Base-by-base conservation (phyloP, 2,329 filamentous ascomycete genomes). In the Bertia moriformis region DNA sequence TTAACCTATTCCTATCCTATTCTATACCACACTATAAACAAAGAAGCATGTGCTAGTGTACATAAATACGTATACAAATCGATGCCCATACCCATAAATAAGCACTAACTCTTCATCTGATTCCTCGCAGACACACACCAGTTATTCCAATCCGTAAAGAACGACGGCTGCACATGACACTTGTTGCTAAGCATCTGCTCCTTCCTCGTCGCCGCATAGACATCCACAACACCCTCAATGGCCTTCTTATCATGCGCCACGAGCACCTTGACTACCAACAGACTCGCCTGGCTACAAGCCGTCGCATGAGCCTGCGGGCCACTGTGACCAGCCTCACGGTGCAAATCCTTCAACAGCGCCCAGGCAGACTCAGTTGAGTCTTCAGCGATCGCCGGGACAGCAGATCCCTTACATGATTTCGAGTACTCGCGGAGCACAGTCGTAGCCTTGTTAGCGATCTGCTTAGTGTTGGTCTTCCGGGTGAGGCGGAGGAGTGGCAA, bases 381-480 rank as follows among this genome's bases (percentile, higher is more conserved):
- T 3, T 62, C 54, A n/a, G n/a, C n/a, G 2, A 67, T 55, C 38
- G 55, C 51, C 1, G 69, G 63, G 7, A 67, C 50, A n/a, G 59
- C 59, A 48, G 67, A 58, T 46, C 65, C 66, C 61, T 71, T 73
- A 49, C 70, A 72, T 1, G 66, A 54, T 41, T 69, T 67, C 38
- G 69, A 69, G 49, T 71, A 74, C 36, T 66, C 60, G 45, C 70
- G 67, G 18, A 80, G 55, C 12, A 78, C 59, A 15, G 59, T 61
- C 38, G 60, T 61, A 3, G 70, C 69, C 47, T 72, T 76, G 38
- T 68, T 64, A 3, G 69, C 64, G 10, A 78, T 60, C 44, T 74
- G 66, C 52, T 71, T 73, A 44, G 67, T 71, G 15, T 59, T 62
- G 3, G 68, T 73, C 4, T 61, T 67, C 19, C 73, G 65, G 10